phyloP scores from a whole-genome alignment of 495 filamentous ascomycete genomes.

The Astrocystis sublimbata region DNA sequence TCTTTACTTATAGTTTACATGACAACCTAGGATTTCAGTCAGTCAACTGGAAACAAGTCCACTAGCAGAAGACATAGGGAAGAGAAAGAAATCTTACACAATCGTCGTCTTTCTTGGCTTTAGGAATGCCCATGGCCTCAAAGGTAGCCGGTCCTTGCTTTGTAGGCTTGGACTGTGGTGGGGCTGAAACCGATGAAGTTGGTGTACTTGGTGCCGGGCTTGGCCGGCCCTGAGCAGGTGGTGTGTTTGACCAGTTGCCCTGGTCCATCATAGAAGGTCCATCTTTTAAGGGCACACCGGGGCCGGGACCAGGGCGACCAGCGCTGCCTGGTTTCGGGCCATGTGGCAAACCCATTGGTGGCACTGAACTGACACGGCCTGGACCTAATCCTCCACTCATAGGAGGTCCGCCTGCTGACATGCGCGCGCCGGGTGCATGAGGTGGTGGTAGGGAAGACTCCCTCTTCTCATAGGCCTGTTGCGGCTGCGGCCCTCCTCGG shows the following conservation, averaged over 20 bases:
- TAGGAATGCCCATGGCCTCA: slow-evolving; percentile 94
- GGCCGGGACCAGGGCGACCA: slow-evolving; percentile 13
- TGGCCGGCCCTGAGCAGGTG: slow-evolving; percentile 39
- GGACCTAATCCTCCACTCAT: slow-evolving; percentile 31
- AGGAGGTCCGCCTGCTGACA: slow-evolving; percentile 24
- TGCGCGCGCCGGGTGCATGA: slow-evolving; percentile 28
- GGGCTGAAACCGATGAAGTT: slow-evolving; percentile 31
- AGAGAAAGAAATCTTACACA: slow-evolving; percentile 67
- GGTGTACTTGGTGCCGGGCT: slow-evolving; percentile 30
- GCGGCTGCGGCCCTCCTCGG: slow-evolving; percentile 11
- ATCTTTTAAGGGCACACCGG: slow-evolving; percentile 23
- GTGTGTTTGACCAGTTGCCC: slow-evolving; percentile 33
- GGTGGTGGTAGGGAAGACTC: slow-evolving; percentile 27
- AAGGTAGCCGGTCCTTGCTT: slow-evolving; percentile 93
- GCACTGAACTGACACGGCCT: slow-evolving; percentile 37
- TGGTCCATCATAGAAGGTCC: slow-evolving; percentile 28
- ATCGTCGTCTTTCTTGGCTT: slow-evolving; percentile 75
- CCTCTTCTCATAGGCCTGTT: slow-evolving; percentile 25
- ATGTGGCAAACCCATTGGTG: slow-evolving; percentile 27
- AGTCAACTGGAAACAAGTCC: not conserved
- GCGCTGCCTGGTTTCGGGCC: slow-evolving; percentile 20
- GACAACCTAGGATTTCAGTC: slow-evolving; percentile 2
- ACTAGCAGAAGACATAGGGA: not conserved
- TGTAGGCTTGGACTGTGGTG: slow-evolving; percentile 54
- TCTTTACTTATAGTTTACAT: slow-evolving; percentile 8